A percentile compares a stretch with the other conserved stretches of the same genome.
These are phyloP conservation scores for Starmera caribaea DNA, from an alignment of 805 yeast genomes.

Conservation along the genomic window DNA sequence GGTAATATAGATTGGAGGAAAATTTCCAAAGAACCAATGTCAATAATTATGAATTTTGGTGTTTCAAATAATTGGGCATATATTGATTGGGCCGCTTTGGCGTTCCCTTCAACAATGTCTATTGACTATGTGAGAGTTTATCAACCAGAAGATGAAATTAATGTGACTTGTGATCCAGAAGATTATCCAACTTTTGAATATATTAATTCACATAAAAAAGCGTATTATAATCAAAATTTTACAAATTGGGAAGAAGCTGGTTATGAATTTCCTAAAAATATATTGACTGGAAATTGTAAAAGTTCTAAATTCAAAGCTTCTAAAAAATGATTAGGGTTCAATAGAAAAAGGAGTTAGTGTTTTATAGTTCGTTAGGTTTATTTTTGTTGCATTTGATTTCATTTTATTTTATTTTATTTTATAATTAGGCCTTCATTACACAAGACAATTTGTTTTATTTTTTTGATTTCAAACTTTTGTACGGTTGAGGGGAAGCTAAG, in stretches of 20 bases:
- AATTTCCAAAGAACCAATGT: constrained; percentile 41
- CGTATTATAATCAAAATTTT: constrained; percentile 32
- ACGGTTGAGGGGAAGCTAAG: no score
- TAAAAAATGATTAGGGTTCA: no score
- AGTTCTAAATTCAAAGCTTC: background rate
- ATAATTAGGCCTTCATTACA: no score
- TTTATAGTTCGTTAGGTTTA: no score
- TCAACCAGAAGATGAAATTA: constrained; percentile 33
- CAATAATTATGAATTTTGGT: constrained; percentile 38
- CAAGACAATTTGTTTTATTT: no score
- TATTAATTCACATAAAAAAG: constrained; percentile 29
- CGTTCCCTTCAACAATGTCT: constrained; percentile 33
- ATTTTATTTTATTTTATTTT: no score
- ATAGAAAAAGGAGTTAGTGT: no score
- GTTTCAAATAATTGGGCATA: constrained; percentile 41
- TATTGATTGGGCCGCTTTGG: constrained; percentile 36
- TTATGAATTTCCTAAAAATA: constrained; percentile 31
- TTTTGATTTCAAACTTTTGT: no score
- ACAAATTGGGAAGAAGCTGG: constrained; percentile 38
- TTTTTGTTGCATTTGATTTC: no score
- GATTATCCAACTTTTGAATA: constrained; percentile 37
- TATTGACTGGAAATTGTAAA: constrained; percentile 16
- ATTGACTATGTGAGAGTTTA: constrained; percentile 39
- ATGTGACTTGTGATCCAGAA: constrained; percentile 38
- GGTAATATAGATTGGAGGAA: constrained; percentile 42